Evolutionary conservation across 257 asterid species (phyloP), one percentile per base, ranked within the genome.

Genomic region (Rhazya stricta): DNA sequence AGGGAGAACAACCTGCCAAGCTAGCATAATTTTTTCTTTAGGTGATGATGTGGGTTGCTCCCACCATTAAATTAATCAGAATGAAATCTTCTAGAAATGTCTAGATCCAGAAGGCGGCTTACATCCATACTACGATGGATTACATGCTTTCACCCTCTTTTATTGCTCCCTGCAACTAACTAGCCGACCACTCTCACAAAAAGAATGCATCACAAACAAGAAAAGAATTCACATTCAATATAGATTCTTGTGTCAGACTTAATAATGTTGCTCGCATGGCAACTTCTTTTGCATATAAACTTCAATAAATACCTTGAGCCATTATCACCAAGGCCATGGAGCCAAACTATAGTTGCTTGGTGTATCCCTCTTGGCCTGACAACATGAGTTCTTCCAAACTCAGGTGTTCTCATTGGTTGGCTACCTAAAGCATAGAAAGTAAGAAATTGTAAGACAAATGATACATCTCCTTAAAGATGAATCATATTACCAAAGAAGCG

Each of bases 271-370:
- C 11, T 50, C 30, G 37, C 7, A 48, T 7, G 12, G 11, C 11
- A 27, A 46, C 15, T 45, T 39, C 25, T 45, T 68, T 42, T 60
- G 60, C 19, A 60, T 27, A 45, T 11, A 42, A 61, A 30, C 23
- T 9, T 4, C 3, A 12, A 18, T 6, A 34, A n/a, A 3, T 92
- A 92, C 97, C 96, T 92, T 11, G 90, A 84, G 58, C 97, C 96
- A 34, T 86, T 89, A 83, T 90, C 96, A 71, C 97, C 96, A 66
- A 90, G 85, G 69, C 91, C 97, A 76, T 92, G 97, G 50, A 92
- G 85, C 97, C 97, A 92, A 81, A 92, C 91, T 41, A 90, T 86
- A 4, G 97, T 92, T 48, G 97, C 97, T 80, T 86, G 90, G 74
- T 92, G 97, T 78, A 70, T 86, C 77, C 97, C 96, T 87, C 79